Base-by-base conservation (phyloP, 2,329 filamentous ascomycete genomes). In the Pseudogymnoascus sp. region DNA sequence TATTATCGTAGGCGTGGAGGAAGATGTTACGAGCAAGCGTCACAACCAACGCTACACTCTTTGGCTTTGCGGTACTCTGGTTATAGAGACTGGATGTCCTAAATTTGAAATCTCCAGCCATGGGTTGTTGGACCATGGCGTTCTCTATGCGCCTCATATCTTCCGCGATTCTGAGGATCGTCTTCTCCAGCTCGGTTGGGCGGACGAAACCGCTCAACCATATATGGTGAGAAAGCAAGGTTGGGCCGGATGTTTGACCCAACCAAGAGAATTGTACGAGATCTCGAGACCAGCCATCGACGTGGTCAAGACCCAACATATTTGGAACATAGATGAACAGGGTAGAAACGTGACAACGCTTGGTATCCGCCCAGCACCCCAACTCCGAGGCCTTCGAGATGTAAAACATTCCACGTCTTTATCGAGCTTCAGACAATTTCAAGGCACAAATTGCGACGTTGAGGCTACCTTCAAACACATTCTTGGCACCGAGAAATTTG, bases 211-310 rank as follows among this genome's bases (percentile, higher is more conserved):
- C n/a, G 62, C 59, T 1, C 61, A 62, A 7, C 5, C 9, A 23
- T 12, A 42, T 23, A 14, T 42, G 19, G 39, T 42, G 11, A 61
- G 38, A 35, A 58, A 63, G 22, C 67, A 69, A 61, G 64, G 64
- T 1, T 69, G 67, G 67, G 66, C 66, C 11, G 67, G 67, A 14
- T 66, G 63, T 35, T 38, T 68, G n/a, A 39, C 61, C 2, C 64
- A 66, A 38, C 66, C 67, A 7, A 64, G 66, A 60, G 67, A 68
- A 52, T 16, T 69, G 14, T 68, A 60, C 45, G 60, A 67, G 52
- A 64, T 68, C 14, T 63, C 64, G 6, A 65, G 23, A 19, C 63
- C 67, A 42, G 55, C 63, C 39, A 42, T 14, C 11, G 52, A 36
- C 11, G 39, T 14, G 16, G 19, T 23, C 19, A 42, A 42, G 19